Evolutionary conservation across 2,329 filamentous ascomycete genomes (phyloP).

Genomic region (Didymella arachidicola): DNA sequence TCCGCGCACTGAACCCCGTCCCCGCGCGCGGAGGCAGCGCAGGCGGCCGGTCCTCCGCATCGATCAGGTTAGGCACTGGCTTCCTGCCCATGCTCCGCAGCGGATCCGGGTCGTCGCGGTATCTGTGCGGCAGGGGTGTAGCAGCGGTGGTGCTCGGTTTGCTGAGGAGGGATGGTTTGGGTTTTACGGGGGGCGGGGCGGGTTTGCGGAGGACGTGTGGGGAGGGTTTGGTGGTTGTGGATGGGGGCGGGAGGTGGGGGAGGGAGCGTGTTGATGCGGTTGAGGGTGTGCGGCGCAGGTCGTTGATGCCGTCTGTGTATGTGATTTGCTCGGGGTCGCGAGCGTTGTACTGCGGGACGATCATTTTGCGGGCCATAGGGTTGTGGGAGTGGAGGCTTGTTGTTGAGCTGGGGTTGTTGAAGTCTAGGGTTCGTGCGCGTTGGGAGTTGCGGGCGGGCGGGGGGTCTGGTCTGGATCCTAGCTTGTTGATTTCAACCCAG

Average conservation of each 20-base stretch:
- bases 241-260: slow-evolving; percentile 26
- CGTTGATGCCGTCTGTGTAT: slow-evolving; percentile 34
- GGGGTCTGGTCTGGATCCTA: slow-evolving; percentile 39
- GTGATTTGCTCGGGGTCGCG: slow-evolving; percentile 31
- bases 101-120: slow-evolving; percentile 32
- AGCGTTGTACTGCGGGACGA: slow-evolving; percentile 41
- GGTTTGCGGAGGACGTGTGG: slow-evolving; percentile 45
- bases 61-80: slow-evolving; percentile 32
- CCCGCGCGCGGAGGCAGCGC: slow-evolving; percentile 45
- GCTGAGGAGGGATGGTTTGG: slow-evolving; percentile 40
- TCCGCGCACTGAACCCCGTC: slow-evolving; percentile 32
- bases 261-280: slow-evolving; percentile 45
- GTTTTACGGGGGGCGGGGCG: slow-evolving; percentile 43
- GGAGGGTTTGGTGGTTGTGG: slow-evolving; percentile 27
- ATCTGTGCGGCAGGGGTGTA: slow-evolving; percentile 28
- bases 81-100: slow-evolving; percentile 30
- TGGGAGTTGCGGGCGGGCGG: slow-evolving; percentile 44
- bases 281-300: slow-evolving; percentile 36
- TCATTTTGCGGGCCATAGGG: slow-evolving; percentile 40
- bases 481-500: slow-evolving; percentile 69
- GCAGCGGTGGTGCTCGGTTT: slow-evolving; percentile 18
- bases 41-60: slow-evolving; percentile 32
- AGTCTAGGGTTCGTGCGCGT: slow-evolving; percentile 42
- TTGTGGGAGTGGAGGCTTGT: slow-evolving; percentile 28
- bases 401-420: slow-evolving; percentile 35